A percentile compares a stretch with the other conserved stretches of the same genome.
These are phyloP conservation scores for Geotrichum citri-aurantii DNA, from an alignment of 1,139 yeast genomes.

Conservation along the genomic window DNA sequence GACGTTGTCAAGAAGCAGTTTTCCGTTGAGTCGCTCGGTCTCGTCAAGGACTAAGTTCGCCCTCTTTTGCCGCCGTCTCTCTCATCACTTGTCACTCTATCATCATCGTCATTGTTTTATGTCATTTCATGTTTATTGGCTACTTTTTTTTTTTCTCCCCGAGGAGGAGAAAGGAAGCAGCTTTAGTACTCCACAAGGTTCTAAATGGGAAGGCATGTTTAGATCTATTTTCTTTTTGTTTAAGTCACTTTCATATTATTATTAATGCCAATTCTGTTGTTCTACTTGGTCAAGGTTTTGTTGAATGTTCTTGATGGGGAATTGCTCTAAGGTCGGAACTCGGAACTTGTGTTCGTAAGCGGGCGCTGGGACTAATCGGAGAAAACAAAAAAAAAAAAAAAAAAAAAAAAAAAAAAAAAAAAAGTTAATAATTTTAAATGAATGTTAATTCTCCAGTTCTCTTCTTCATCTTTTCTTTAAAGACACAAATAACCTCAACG, in stretches of 20 bases:
- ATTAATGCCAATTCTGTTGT: neutral
- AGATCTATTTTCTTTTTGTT: neutral
- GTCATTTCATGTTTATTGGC: neutral
- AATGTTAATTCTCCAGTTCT: neutral
- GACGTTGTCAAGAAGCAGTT: slow-evolving; percentile 23
- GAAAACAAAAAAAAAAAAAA: neutral
- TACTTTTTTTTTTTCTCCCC: neutral
- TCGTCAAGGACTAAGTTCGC: slow-evolving; percentile 24
- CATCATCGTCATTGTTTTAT: neutral
- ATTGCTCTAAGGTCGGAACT: neutral
- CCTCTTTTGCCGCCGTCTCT: neutral
- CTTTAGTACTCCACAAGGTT: neutral
- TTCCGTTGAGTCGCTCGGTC: slow-evolving; percentile 30
- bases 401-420: neutral
- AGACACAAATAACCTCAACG: neutral
- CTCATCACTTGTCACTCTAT: neutral
- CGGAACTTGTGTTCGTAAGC: neutral
- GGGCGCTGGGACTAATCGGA: neutral
- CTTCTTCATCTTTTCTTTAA: neutral
- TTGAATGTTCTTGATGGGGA: no score
- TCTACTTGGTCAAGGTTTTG: neutral
- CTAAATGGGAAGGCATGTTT: slow-evolving; percentile 1
- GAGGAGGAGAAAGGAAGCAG: neutral
- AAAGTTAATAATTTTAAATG: neutral
- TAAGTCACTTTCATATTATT: neutral